Base-by-base conservation (phyloP, 345 rosid species). In the Salix exigua region DNA sequence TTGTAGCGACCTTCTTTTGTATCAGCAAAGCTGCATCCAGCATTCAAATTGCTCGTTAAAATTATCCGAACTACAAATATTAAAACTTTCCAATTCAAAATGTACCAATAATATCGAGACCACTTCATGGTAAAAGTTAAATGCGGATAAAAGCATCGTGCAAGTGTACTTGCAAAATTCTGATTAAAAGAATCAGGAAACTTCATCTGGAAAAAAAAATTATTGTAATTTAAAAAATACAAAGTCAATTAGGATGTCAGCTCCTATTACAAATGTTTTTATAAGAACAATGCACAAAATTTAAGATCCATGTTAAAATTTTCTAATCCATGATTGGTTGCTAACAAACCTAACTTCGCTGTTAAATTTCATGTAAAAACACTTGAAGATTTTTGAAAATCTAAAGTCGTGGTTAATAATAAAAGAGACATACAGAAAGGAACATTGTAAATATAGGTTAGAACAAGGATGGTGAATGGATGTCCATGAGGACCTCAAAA, bases 1-100 rank as follows among this genome's bases (percentile, higher is more conserved):
- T 96, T 96, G 81, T 96, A 96, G 66, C 99, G 97, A 14, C 96
- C 97, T 82, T 96, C 97, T 82, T 96, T 92, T 60, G 93, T 86
- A 84, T 96, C 98, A 79, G 99, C 90, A 83, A 96, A 96, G 89
- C 99, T 96, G 97, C 82, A 73, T 73, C 69, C 75, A 80, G 25
- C 72, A 79, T 40, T 73, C 35, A 6, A 63, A 60, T 70, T 51
- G 40, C 71, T 74, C 26, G 37, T 75, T n/a, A 66, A 25, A 23
- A 44, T 23, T 10, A 1, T 16, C 37, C 68, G 18, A 61, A 30
- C 58, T 19, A 48, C 19, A 66, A 6, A 28, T 13, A 13, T 4
- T 26, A 46, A 44, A 70, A 28, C 33, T 63, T 18, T 18, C 37
- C 28, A 50, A 33, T 21, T 17, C 61, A 51, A n/a, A 21, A 50